These are phyloP conservation scores for Colletotrichum filicis DNA, from an alignment of 2,329 filamentous ascomycete genomes.

Conservation along the genomic window DNA sequence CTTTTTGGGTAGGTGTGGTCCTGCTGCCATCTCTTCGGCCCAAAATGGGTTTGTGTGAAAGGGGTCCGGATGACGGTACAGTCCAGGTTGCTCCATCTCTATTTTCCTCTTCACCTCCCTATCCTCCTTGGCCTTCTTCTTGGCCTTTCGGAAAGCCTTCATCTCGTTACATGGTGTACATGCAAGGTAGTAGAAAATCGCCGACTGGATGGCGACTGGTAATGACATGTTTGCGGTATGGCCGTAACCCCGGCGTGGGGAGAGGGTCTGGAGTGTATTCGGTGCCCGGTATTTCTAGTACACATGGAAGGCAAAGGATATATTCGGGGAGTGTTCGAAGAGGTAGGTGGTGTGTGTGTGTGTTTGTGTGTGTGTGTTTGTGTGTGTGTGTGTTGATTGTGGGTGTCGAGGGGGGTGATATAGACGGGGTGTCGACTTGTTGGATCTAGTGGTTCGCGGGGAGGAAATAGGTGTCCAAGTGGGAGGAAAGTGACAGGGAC, in stretches of 20 bases:
- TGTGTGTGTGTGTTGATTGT: constrained; percentile 32
- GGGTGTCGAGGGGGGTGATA: constrained; percentile 13
- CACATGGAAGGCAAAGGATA: constrained; percentile 24
- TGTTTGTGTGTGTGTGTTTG: background rate
- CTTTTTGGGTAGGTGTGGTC: constrained; percentile 78
- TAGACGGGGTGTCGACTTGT: constrained; percentile 12
- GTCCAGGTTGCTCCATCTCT: constrained; percentile 75
- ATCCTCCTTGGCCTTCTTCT: constrained; percentile 75
- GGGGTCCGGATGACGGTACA: constrained; percentile 83
- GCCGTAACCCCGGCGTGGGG: constrained; percentile 29
- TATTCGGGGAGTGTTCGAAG: background rate
- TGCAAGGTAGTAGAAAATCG: constrained; percentile 80
- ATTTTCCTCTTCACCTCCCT: constrained; percentile 72
- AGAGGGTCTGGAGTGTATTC: constrained; percentile 8
- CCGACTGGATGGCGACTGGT: constrained; percentile 75
- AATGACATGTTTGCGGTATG: constrained; percentile 53
- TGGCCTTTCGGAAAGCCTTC: constrained; percentile 75
- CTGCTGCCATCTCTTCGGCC: constrained; percentile 86
- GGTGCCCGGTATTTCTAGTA: constrained; percentile 12
- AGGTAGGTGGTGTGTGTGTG: background rate
- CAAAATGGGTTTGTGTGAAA: constrained; percentile 91
- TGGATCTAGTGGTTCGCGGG: constrained; percentile 13
- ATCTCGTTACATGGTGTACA: constrained; percentile 83
- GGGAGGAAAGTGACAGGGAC: constrained; percentile 14
- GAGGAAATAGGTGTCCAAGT: background rate